Base-by-base conservation (phyloP, 345 rosid genomes). In the Hibiscus tridactylites region DNA sequence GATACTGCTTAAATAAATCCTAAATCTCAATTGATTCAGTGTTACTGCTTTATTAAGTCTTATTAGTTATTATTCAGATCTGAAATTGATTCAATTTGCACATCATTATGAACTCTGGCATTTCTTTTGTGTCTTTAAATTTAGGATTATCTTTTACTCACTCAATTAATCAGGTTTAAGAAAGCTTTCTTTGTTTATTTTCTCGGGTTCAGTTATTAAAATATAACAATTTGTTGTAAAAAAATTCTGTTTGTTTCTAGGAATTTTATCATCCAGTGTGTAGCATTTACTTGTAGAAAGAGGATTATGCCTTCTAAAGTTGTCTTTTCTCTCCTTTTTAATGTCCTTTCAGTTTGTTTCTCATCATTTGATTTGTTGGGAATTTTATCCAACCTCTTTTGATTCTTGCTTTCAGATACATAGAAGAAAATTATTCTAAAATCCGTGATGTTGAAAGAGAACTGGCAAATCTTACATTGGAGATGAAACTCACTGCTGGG, bases 401-500 rank as follows among this genome's bases (percentile, higher is more conserved):
- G 26, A 46, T 71, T 15, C 52, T 53, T 60, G 13, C 58, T 61
- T 75, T 4, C 77, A 96, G 98, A 78, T 92, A 88, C 81, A 96
- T 92, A 78, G 87, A 89, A 57, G 98, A 92, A 83, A 90, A 92
- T 54, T 92, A 90, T 75, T 75, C 96, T 12, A 90, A 85, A 63
- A 92, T 95, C 68, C 90, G 89, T 63, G 92, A 88, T 87, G 90
- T 95, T 1, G 98, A 95, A 77, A 78, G 90, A 75, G 97, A 95
- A 80, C 81, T 92, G 3, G 85, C 83, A 71, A 85, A 81, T 83
- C 90, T 90, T 53, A 75, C 88, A 0, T 70, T 95, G 93, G 99
- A 95, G 74, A 84, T 95, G 97, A 95, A 95, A 81, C 97, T 95
- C 77, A 95, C 97, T 3, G 88, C 97, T 68, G 99, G 99, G 56